Evolutionary conservation across 2,329 filamentous ascomycete species (phyloP).

Genomic region (Plectosphaerella plurivora): DNA sequence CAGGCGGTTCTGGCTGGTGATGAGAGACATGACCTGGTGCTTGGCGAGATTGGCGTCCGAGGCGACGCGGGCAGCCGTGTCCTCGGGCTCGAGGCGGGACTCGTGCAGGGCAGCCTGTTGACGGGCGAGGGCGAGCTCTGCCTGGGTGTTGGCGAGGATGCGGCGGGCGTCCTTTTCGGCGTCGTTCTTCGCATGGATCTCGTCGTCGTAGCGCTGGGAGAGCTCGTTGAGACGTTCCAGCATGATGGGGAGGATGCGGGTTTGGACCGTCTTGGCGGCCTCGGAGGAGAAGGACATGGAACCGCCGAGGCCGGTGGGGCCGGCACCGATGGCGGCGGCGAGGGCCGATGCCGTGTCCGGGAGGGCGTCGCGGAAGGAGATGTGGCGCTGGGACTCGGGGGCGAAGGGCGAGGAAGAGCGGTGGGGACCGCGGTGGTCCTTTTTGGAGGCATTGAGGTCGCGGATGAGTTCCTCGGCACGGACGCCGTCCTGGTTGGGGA

Average conservation of each 20-base stretch:
- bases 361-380: conserved; percentile 46
- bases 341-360: conserved; percentile 20
- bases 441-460: conserved; percentile 64
- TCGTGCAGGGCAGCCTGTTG: conserved; percentile 57
- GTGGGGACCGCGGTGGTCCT: conserved; percentile 61
- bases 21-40: conserved; percentile 42
- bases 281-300: conserved; percentile 46
- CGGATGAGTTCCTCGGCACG: conserved; percentile 83
- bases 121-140: conserved; percentile 58
- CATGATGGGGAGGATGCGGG: conserved; percentile 64
- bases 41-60: conserved; percentile 47
- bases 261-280: conserved; percentile 65
- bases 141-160: conserved; percentile 61
- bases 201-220: conserved; percentile 67
- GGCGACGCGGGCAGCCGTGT: conserved; percentile 43
- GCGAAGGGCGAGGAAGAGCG: conserved; percentile 72
- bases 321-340: no score
- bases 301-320: conserved; percentile 18
- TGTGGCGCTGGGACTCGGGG: conserved; percentile 54
- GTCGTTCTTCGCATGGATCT: conserved; percentile 69
- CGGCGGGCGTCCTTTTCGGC: conserved; percentile 64
- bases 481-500: conserved; percentile 76
- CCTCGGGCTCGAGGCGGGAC: conserved; percentile 49
- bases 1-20: conserved; percentile 48
- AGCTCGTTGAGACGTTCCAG: conserved; percentile 69